Base-by-base conservation (phyloP, 2,329 filamentous ascomycete species). In the Fusarium citri region DNA sequence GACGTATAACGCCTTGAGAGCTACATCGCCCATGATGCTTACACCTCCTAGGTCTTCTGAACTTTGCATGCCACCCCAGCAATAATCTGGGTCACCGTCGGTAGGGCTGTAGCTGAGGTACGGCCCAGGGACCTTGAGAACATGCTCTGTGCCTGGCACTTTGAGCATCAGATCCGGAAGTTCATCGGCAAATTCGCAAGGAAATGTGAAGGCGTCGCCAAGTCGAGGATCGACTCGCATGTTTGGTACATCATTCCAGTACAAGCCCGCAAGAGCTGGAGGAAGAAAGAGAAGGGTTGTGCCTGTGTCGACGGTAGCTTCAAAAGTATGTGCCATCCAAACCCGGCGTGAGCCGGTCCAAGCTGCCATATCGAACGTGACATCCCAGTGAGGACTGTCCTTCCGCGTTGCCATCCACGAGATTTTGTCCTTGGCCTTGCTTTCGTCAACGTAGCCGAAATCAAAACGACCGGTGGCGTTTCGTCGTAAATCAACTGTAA, bases 31-130 rank as follows among this genome's bases (percentile, higher is more conserved):
- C 59, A 94, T 87, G 75, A 97, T 93, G 59, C 85, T 88, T 68
- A 90, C 84, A 3, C 77, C 75, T 51, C 49, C 49, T 25, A 83
- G 72, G 25, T 75, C 76, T 18, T 79, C 80, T 45, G 83, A 79
- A 34, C 81, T 84, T 83, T 96, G 93, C 68, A 97, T 86, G 50
- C 92, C 93, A 58, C 93, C 93, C 78, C 88, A 94, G 84, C 93
- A 96, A 59, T 78, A 83, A 28, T 83, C 83, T 4, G 80, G 80
- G 14, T 84, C 83, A 18, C 84, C 80, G 15, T 83, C 78, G 25
- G 85, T 79, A 16, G 82, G 78, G 2, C 87, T 82, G 72, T 88
- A 91, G 65, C 86, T 85, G 65, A 91, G 80, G 60, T 87, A 83
- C 3, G 77, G 76, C 2, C 88, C 88, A 0, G 87, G 84, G 9